Evolutionary conservation across 768 basidiomycete species (phyloP), one percentile per base, ranked within the genome.

Genomic region (Baorangia bicolor): DNA sequence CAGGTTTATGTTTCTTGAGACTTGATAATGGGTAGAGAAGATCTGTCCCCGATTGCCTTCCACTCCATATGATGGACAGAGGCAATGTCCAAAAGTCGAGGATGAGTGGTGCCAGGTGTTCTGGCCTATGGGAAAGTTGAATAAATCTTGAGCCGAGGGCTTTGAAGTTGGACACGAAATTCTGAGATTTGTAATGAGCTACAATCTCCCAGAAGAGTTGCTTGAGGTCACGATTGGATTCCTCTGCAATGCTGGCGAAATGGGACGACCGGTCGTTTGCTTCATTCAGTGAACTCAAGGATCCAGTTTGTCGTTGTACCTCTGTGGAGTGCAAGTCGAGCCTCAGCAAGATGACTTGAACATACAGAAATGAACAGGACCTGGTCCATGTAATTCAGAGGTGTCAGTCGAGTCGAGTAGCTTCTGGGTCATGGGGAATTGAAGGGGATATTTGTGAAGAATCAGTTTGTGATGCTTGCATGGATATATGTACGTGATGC

Each of bases 11-110:
- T 57, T 51, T 53, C 28, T 20, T 46, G 39, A 58, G 52, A 14
- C 49, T 58, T 2, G 48, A 50, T 1, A 60, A 47, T 2, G 51
- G 59, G 21, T 53, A 49, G 27, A 60, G n/a, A 46, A 53, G 14
- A 33, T 60, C 56, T 16, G 30, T 42, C 10, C 37, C 48, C 2
- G 48, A 14, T 28, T 31, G 27, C 23, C 20, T 44, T 21, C 8
- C 25, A 8, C 30, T 34, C 50, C 28, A 45, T n/a, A 56, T 5
- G 16, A 53, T 9, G 13, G 51, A 57, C 16, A 40, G 21, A 5
- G n/a, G 8, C 4, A 53, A 18, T 5, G 55, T 40, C 20, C 20
- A 52, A 20, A 49, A 31, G 50, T 59, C 59, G 10, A 60, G 46
- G 23, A 57, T 30, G 31, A 57, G 33, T 16, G 53, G 23, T 39